Evolutionary conservation across 768 basidiomycete genomes (phyloP), one percentile per base, ranked within the genome.

Genomic region (Lactifluus piperatus): DNA sequence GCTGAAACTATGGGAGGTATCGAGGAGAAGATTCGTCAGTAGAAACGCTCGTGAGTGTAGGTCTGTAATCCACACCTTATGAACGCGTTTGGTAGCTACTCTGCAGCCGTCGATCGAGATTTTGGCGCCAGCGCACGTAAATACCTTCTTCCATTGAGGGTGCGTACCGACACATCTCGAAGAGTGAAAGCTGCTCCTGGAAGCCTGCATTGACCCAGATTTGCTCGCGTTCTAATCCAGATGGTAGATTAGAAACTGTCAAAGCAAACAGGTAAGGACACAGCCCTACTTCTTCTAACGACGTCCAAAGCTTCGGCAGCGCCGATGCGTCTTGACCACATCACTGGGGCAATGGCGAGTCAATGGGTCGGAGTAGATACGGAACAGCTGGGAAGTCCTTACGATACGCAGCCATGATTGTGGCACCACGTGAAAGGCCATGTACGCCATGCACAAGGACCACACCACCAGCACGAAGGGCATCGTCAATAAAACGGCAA

Each of bases 401-500:
- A 65, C 64, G 18, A 53, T 65, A 65, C 30, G 64, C 64, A n/a
- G 64, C 64, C 57, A 65, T 64, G n/a, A 65, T 52, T 20, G 64
- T 57, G 16, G 64, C 64, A 30, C 64, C 64, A 13, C 64, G 62
- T 18, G 64, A 65, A 24, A 65, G 62, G 2, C 64, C 64, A 18
- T 65, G 61, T 36, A 65, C 57, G 7, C 64, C 64, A 52, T 65
- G 64, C 18, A 65, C 62, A 30, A 66, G 64, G 50, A 66, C 62
- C 3, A 65, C 57, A 27, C 65, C 65, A 27, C 65, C 65, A 47
- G 56, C 37, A 26, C 29, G 43, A 44, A 66, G 54, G 16, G 65
- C 65, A 29, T 66, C 56, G 20, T 66, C 60, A 11, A 66, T 65
- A 20, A 65, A 66, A n/a, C 54, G 60, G 53, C 65, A 66, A n/a